A percentile compares a stretch with the other conserved stretches of the same genome.
phyloP scores from a whole-genome alignment of 139 green algal species.

The Chlamydomonas eustigma region DNA sequence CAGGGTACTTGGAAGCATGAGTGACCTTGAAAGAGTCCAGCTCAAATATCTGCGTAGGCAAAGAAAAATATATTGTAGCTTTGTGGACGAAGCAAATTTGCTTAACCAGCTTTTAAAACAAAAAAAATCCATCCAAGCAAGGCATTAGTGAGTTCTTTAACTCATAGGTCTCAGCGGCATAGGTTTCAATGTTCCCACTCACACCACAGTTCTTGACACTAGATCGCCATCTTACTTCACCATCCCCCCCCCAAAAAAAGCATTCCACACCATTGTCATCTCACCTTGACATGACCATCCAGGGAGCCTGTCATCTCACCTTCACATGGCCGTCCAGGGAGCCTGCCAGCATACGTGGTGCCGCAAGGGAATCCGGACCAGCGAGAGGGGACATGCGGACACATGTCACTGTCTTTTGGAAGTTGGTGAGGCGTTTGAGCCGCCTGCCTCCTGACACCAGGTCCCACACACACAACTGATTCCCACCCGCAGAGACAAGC shows the following conservation, averaged over 20 bases:
- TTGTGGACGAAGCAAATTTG: too few relatives aligned
- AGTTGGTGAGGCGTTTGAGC: slow-evolving; percentile 68
- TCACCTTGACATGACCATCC: too few relatives aligned
- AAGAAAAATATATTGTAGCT: slow-evolving; percentile 1
- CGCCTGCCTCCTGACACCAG: slow-evolving; percentile 66
- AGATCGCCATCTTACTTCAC: too few relatives aligned
- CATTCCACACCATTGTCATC: too few relatives aligned
- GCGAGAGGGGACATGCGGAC: slow-evolving; percentile 53
- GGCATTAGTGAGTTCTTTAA: too few relatives aligned
- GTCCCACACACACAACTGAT: slow-evolving; percentile 88
- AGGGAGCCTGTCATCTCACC: slow-evolving; percentile 25
- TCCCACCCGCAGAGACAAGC: slow-evolving; percentile 71
- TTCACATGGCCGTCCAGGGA: slow-evolving; percentile 93
- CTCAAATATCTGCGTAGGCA: slow-evolving; percentile 70
- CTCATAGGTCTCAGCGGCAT: too few relatives aligned
- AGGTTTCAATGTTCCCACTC: too few relatives aligned
- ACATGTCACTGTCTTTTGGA: slow-evolving; percentile 94
- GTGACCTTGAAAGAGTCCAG: slow-evolving; percentile 75
- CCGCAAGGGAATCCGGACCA: slow-evolving; percentile 44
- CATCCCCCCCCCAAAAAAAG: too few relatives aligned
- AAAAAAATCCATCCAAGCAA: too few relatives aligned
- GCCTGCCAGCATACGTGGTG: slow-evolving; percentile 79
- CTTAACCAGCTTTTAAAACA: too few relatives aligned
- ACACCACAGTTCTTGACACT: too few relatives aligned
- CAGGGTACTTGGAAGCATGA: slow-evolving; percentile 73